Evolutionary conservation across 805 yeast genomes (phyloP).

Genomic region (Myxozyma kluyveri): DNA sequence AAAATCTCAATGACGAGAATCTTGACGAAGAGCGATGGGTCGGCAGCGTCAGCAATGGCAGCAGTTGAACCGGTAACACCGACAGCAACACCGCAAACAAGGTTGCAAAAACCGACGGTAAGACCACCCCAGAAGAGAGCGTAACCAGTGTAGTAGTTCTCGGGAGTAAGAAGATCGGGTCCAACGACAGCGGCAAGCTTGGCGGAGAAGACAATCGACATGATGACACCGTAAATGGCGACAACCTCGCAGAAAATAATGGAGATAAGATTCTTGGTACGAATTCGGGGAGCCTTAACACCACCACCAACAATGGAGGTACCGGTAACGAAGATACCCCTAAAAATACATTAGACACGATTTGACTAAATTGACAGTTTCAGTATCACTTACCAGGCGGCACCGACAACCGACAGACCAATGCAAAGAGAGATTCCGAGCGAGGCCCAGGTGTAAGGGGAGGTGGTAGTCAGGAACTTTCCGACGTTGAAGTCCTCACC

Average conservation of each 20-base stretch:
- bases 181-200: conserved; percentile 67
- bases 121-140: conserved; percentile 97
- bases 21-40: conserved; percentile 89
- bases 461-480: conserved; percentile 72
- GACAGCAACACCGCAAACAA: conserved; percentile 95
- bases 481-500: conserved; percentile 94
- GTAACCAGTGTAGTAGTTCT: conserved; percentile 90
- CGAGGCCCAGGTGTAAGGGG: conserved; percentile 97
- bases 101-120: conserved; percentile 89
- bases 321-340: conserved; percentile 93
- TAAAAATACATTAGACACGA: no score
- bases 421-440: conserved; percentile 87
- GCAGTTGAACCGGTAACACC: conserved; percentile 99
- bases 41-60: conserved; percentile 96
- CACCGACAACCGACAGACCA: conserved; percentile 93
- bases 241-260: conserved; percentile 99
- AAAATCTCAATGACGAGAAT: conserved; percentile 95
- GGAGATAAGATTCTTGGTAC: conserved; percentile 89
- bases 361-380: neutral
- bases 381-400: conserved; percentile 70
- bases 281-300: conserved; percentile 94
- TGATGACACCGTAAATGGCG: conserved; percentile 95
- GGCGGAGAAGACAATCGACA: conserved; percentile 87
- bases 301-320: conserved; percentile 96
- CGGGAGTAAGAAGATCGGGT: conserved; percentile 66